Percentiles rank a stretch among this genome's conserved stretches.
phyloP scores from a whole-genome alignment of 768 basidiomycete species.

The Serendipita vermifera region DNA sequence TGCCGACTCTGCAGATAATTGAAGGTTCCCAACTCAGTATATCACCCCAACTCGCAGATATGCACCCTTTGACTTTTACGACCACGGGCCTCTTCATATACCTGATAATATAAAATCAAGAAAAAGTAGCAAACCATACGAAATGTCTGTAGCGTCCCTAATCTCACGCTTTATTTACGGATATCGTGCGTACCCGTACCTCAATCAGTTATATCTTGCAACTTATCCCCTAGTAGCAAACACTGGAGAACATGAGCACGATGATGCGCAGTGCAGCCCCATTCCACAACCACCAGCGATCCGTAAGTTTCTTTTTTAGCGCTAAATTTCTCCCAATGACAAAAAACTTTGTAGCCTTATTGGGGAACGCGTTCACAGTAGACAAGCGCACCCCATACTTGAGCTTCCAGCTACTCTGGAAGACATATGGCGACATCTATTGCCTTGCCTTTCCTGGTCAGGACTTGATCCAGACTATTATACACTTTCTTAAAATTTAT shows the following conservation, averaged over 20 bases:
- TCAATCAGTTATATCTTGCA: no score
- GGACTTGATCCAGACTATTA: conserved; percentile 9
- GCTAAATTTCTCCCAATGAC: neutral
- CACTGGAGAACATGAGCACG: no score
- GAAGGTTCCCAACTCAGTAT: no score
- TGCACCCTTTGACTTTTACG: no score
- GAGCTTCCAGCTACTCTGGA: conserved; percentile 21
- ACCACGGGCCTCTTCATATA: no score
- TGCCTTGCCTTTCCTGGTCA: conserved; percentile 27
- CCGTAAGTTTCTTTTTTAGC: conserved; percentile 12
- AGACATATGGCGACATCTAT: conserved; percentile 33
- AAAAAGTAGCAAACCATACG: no score
- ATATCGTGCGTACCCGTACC: neutral
- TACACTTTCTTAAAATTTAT: neutral
- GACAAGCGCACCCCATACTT: conserved; percentile 15
- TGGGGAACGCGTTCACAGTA: conserved; percentile 26
- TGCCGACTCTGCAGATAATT: no score
- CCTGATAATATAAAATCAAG: no score
- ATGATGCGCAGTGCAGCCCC: conserved; percentile 16
- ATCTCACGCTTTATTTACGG: neutral
- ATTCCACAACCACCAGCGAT: conserved; percentile 33
- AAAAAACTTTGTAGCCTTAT: conserved; percentile 19
- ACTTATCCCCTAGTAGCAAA: no score
- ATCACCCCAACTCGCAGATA: no score
- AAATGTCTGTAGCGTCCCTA: neutral